Base-by-base conservation (phyloP, 768 basidiomycete species). In the Lactarius hengduanensis region DNA sequence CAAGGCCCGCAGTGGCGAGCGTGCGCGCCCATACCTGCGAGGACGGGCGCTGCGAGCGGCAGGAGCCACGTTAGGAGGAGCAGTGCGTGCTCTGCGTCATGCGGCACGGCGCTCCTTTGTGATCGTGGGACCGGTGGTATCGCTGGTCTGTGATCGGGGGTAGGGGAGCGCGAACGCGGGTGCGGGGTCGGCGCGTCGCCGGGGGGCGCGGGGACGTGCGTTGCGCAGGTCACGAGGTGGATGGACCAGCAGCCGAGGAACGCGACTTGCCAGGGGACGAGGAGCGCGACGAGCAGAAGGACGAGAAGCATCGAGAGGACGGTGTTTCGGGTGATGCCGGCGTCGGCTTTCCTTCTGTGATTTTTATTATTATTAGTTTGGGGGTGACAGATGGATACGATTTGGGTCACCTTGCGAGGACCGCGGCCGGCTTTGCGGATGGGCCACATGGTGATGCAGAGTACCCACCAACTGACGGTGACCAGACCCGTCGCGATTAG, bases 251-350 rank as follows among this genome's bases (percentile, higher is more conserved):
- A 87, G 22, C 91, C 88, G 28, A 96, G 81, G 76, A 90, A 95
- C 5, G 90, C 94, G 11, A 96, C 90, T 76, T 97, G 95, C 86
- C 92, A 94, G 0, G 95, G 95, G n/a, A 96, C 80, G 61, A 94
- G 77, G 45, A 91, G 69, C 65, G 89, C 83, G 45, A 95, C 87
- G n/a, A 88, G 77, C 18, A 83, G 69, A 59, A 88, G 81, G 40
- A 95, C 82, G 22, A 89, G 58, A 8, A 73, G 69, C 74, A 93
- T 83, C 7, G 90, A 89, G 7, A 86, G 50, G 30, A 3, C 83
- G 36, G 65, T 70, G 28, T 69, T 68, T 64, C 64, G 65, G 13
- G 53, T 60, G 43, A 67, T 63, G 32, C 80, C 75, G 6, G 70
- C 59, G 30, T 76, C 76, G 67, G 81, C 79, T 62, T 59, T 66